Evolutionary conservation across 1,139 yeast genomes (phyloP).

Genomic region (Blastobotrys ciferrii): DNA sequence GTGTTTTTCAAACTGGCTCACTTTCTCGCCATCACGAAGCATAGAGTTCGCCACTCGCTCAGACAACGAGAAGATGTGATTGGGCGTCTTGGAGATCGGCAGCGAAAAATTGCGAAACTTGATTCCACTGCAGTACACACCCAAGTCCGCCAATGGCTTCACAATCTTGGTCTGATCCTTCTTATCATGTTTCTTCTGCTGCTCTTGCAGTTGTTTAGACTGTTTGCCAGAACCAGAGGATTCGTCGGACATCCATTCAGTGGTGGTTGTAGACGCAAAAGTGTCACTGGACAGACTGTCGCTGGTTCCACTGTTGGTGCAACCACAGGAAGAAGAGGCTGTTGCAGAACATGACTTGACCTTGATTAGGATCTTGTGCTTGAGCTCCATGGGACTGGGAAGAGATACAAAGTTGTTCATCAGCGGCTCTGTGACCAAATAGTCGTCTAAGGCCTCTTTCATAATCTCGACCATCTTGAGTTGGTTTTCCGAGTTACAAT

Average conservation of each 20-base stretch:
- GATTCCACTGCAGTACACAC: constrained; percentile 68
- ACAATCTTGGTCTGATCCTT: constrained; percentile 39
- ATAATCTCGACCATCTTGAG: constrained; percentile 51
- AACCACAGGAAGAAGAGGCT: constrained; percentile 6
- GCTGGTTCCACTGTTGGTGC: constrained; percentile 19
- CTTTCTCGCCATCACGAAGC: constrained; percentile 58
- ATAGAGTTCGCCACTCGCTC: constrained; percentile 67
- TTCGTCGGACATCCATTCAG: constrained; percentile 28
- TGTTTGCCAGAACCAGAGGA: constrained; percentile 6
- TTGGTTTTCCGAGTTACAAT: constrained; percentile 71
- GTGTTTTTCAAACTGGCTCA: constrained; percentile 60
- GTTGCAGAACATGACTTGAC: constrained; percentile 48
- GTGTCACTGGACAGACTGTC: constrained; percentile 3
- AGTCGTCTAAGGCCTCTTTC: constrained; percentile 56
- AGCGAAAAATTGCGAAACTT: constrained; percentile 79
- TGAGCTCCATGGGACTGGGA: constrained; percentile 73
- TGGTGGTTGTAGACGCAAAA: constrained; percentile 12
- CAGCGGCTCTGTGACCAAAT: constrained; percentile 50
- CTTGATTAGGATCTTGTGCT: constrained; percentile 68
- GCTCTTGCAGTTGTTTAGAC: neutral
- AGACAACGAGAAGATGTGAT: constrained; percentile 83
- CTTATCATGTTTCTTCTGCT: constrained; percentile 18
- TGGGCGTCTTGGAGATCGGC: constrained; percentile 77
- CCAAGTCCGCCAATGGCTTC: constrained; percentile 56
- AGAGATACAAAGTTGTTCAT: constrained; percentile 35